Conservation (phyloP, 129 eudicot species). For the Tanacetum coccineum region DNA sequence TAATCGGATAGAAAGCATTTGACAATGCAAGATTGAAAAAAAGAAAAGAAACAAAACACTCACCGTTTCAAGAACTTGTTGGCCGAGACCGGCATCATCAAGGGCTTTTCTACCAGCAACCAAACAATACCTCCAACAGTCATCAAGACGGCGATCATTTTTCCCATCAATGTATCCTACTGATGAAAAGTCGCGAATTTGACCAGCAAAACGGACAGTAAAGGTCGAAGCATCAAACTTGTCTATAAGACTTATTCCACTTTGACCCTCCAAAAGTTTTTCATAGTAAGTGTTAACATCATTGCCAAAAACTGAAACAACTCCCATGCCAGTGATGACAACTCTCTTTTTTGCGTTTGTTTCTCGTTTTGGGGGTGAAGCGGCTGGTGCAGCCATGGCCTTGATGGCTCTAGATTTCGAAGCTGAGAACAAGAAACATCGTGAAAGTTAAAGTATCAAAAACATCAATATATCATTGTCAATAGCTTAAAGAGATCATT, state of each 20-base stretch:
- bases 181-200: slow-evolving; percentile 57
- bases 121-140: slow-evolving; percentile 70
- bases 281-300: background rate
- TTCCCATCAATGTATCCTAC: slow-evolving; percentile 70
- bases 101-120: slow-evolving; percentile 77
- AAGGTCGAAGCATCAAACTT: no score
- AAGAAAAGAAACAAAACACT: no score
- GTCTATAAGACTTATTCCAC: background rate
- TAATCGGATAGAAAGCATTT: no score
- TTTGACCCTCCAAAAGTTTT: background rate
- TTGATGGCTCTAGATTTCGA: background rate
- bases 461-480: no score
- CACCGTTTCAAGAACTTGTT: slow-evolving; percentile 44
- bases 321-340: background rate
- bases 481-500: background rate
- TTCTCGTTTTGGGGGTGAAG: background rate
- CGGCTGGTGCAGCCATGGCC: background rate
- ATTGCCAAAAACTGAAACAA: background rate
- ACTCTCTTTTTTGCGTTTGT: background rate
- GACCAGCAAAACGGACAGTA: no score
- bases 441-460: background rate
- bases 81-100: slow-evolving; percentile 56
- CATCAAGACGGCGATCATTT: no score
- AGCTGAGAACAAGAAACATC: background rate
- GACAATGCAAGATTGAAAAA: no score